These are phyloP conservation scores for Botrytis elliptica DNA, from an alignment of 2,329 filamentous ascomycete species.

Conservation along the genomic window DNA sequence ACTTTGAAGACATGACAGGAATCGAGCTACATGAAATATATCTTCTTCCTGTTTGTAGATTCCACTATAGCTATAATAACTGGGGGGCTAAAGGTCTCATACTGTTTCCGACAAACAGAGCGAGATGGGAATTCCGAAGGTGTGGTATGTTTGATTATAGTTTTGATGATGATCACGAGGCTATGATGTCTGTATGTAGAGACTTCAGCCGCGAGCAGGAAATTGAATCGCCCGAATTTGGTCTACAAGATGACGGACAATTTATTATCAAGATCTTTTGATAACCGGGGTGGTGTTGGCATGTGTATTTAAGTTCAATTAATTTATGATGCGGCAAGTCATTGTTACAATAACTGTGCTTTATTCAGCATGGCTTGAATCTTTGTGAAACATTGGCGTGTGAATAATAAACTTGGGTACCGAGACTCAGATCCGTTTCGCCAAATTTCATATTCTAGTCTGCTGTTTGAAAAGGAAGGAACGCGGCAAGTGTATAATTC, in stretches of 20 bases:
- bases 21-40: no score
- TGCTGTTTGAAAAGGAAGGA: not conserved
- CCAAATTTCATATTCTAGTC: not conserved
- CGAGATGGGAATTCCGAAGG: not conserved
- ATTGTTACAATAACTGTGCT: no score
- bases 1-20: no score
- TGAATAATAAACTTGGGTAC: not conserved
- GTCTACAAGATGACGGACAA: not conserved
- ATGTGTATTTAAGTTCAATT: no score
- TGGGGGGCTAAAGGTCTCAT: not conserved
- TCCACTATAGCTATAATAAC: no score
- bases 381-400: no score
- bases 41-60: not conserved
- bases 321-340: no score
- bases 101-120: not conserved
- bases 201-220: not conserved
- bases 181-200: fast-evolving
- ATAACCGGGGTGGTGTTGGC: not conserved
- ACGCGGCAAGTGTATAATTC: fast-evolving
- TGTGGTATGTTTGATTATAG: fast-evolving
- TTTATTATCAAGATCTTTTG: not conserved
- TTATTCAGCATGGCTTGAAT: no score
- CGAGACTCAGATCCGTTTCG: fast-evolving
- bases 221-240: not conserved
- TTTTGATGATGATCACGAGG: fast-evolving